Base-by-base conservation (phyloP, 306 rosid species). In the Dalbergia cochinchinensis region DNA sequence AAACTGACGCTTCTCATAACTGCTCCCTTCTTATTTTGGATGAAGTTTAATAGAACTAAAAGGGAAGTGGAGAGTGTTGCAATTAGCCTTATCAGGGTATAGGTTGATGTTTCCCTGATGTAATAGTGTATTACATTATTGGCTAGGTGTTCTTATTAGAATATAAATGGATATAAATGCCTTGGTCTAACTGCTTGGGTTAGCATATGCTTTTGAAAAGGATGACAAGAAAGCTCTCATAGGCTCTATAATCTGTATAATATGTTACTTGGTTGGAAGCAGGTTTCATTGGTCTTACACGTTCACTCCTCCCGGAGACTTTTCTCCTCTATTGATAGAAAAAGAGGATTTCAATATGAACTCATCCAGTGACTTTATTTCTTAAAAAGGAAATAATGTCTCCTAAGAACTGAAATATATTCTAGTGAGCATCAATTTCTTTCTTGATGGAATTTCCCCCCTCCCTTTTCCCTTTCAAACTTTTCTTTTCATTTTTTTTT, bases 371-470 rank as follows among this genome's bases (percentile, higher is more conserved):
- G 81, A 61, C 26, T 80, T 75, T 72, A 74, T 65, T 66, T 75
- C 81, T 18, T 61, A 37, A 39, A 69, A 72, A 44, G 39, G 54
- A 72, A 26, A 15, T 51, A 19, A 45, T 74, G 71, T 34, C 57
- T 20, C 71, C 31, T 58, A 65, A 63, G 77, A 84, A 61, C 71
- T 84, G 73, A 55, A 74, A 73, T 73, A 73, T 73, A 63, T 73
- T 80, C 71, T 68, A 76, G 87, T 80, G 82, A 77, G 87, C 87
- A 80, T 77, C 85, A 80, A 45, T 62, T 80, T 71, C 78, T 80
- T 86, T 86, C 77, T 55, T 65, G 71, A 73, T 69, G 78, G 72
- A 44, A 73, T 59, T 51, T 74, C 76, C 67, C 67, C 20, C 19
- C 7, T n/a, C 67, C 76, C 16, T 26, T 39, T 55, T 14, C 31